phyloP scores from a whole-genome alignment of 2,329 filamentous ascomycete species.

The Esteya vermicola region DNA sequence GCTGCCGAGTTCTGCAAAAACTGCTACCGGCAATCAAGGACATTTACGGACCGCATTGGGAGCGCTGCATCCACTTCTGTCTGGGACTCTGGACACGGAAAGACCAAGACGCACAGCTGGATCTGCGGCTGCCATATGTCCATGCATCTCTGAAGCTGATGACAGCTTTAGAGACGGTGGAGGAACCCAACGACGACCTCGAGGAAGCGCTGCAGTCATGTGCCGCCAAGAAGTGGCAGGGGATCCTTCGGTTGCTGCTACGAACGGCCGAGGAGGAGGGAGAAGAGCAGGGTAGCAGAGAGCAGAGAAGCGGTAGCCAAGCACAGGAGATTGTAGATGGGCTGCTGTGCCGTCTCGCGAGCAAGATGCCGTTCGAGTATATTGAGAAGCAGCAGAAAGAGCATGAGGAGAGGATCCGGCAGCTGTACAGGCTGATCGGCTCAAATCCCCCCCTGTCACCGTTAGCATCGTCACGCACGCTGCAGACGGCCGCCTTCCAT shows the following conservation, averaged over 20 bases:
- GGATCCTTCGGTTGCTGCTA: conserved; percentile 46
- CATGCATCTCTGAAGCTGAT: conserved; percentile 63
- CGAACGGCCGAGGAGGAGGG: not conserved
- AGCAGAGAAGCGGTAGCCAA: no score
- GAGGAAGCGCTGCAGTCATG: conserved; percentile 55
- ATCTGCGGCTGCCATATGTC: conserved; percentile 45
- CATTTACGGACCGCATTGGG: conserved; percentile 84
- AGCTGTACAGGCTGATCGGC: conserved; percentile 63
- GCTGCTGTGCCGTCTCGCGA: conserved; percentile 55
- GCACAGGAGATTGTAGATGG: conserved; percentile 64
- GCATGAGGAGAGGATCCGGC: conserved; percentile 46
- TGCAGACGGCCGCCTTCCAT: conserved; percentile 70
- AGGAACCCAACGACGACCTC: conserved; percentile 75
- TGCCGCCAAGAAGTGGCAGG: conserved; percentile 37
- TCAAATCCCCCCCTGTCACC: no score
- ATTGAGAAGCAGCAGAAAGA: conserved; percentile 49
- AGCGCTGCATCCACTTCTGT: conserved; percentile 45
- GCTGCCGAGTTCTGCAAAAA: conserved; percentile 40
- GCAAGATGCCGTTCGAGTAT: conserved; percentile 45
- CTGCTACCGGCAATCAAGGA: conserved; percentile 63
- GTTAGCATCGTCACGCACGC: conserved; percentile 52
- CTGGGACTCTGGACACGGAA: conserved; percentile 40
- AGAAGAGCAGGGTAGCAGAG: no score
- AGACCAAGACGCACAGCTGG: conserved; percentile 22
- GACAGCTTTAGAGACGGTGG: conserved; percentile 44